A percentile compares a stretch with the other conserved stretches of the same genome.
Conservation (phyloP, 148 eudicot genomes). For the Fagopyrum tataricum region DNA sequence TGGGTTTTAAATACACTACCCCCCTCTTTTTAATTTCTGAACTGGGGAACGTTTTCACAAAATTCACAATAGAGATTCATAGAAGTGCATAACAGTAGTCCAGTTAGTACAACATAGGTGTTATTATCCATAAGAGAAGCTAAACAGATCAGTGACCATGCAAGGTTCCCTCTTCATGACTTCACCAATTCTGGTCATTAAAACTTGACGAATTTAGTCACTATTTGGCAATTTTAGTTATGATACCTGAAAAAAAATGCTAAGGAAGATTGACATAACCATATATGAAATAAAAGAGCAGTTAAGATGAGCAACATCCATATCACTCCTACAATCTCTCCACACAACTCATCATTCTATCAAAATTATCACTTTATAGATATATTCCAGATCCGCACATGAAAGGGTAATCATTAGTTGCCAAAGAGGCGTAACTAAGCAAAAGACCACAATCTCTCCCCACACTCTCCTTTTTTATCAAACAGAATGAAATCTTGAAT, state of each 20-base stretch:
- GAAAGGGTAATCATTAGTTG: not conserved
- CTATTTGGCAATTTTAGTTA: not conserved
- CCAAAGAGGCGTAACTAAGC: not conserved
- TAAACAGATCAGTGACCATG: not conserved
- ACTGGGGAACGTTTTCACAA: not conserved
- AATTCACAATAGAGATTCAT: not conserved
- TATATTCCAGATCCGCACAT: not conserved
- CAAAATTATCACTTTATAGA: constrained; percentile 6
- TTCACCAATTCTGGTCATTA: not conserved
- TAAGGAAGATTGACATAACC: constrained; percentile 94
- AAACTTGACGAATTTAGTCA: not conserved
- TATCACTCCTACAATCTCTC: constrained; percentile 70
- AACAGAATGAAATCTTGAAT: too few species aligned
- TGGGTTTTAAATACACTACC: not conserved
- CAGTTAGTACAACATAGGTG: not conserved
- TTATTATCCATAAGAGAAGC: not conserved
- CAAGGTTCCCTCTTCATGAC: not conserved
- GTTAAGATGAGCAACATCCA: constrained; percentile 84
- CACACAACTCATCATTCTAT: constrained; percentile 28
- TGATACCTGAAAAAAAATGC: constrained; percentile 85
- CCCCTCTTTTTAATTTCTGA: not conserved
- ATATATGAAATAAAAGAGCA: constrained; percentile 63
- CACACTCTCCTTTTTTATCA: too few species aligned
- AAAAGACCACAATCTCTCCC: not conserved
- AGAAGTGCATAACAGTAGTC: not conserved